Percentiles rank a stretch among this genome's conserved stretches.
phyloP scores from a whole-genome alignment of 139 green algal genomes.

The Tetradesmus lagerheimii region DNA sequence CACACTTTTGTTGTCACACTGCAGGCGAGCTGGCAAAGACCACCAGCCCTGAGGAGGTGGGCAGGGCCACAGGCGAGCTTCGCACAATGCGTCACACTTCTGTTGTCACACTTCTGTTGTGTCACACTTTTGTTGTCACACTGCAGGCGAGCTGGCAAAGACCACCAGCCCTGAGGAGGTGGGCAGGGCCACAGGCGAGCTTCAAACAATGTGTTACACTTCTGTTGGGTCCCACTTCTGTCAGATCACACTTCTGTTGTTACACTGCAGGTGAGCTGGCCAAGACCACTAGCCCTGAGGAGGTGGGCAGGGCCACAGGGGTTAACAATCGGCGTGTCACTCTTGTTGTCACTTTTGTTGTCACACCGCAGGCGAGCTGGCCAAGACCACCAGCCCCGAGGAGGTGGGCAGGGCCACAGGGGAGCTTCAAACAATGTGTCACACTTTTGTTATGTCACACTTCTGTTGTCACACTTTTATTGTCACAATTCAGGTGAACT shows the following conservation, averaged over 20 bases:
- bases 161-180: constrained; percentile 69
- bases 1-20: too few relatives aligned
- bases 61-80: constrained; percentile 54
- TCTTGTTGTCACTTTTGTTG: too few relatives aligned
- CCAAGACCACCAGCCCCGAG: constrained; percentile 68
- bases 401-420: constrained; percentile 51
- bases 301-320: constrained; percentile 63
- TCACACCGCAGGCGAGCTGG: constrained; percentile 51
- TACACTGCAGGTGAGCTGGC: constrained; percentile 54
- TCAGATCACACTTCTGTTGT: too few relatives aligned
- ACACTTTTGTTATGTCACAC: too few relatives aligned
- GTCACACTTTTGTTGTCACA: too few relatives aligned
- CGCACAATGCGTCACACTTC: too few relatives aligned
- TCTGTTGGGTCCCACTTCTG: too few relatives aligned
- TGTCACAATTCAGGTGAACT: constrained; percentile 44
- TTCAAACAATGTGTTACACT: too few relatives aligned
- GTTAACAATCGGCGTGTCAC: too few relatives aligned
- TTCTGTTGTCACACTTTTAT: background rate
- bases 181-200: constrained; percentile 61
- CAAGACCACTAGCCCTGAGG: constrained; percentile 68
- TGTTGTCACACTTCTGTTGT: too few relatives aligned
- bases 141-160: constrained; percentile 60
- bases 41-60: constrained; percentile 66
- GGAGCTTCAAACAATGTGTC: constrained; percentile 55
- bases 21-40: constrained; percentile 64